A percentile compares a stretch with the other conserved stretches of the same genome.
Conservation (phyloP, 1,284 basidiomycete species). For the Meripilus lineatus region DNA sequence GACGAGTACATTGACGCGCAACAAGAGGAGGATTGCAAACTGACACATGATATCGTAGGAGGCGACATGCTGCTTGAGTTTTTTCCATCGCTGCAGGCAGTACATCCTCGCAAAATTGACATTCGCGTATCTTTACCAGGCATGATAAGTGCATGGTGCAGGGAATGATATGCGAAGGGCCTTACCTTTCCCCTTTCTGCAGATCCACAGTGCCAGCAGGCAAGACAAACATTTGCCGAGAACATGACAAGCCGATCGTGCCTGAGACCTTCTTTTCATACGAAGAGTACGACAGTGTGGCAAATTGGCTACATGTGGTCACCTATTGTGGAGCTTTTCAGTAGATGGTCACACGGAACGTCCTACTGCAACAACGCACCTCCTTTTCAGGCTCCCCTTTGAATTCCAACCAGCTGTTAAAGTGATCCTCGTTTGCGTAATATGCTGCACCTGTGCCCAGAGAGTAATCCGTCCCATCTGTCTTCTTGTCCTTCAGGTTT, state of each 20-base stretch:
- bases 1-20: neutral
- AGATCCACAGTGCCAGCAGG: constrained; percentile 11
- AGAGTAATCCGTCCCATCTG: constrained; percentile 9
- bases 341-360: too few species aligned
- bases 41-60: constrained; percentile 15
- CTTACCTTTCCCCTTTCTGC: constrained; percentile 12
- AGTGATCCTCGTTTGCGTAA: constrained; percentile 10
- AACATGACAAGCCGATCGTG: constrained; percentile 8
- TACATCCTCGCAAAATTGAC: constrained; percentile 10
- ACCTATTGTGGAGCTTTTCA: neutral
- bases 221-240: constrained; percentile 11
- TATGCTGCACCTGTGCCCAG: constrained; percentile 11
- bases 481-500: constrained; percentile 12
- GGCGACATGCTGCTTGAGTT: constrained; percentile 4
- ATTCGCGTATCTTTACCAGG: constrained; percentile 8
- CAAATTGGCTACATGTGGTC: constrained; percentile 9
- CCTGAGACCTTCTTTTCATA: constrained; percentile 8
- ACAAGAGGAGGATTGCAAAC: constrained; percentile 7
- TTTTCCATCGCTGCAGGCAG: constrained; percentile 5
- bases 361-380: constrained; percentile 9
- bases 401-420: neutral
- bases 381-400: neutral
- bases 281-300: constrained; percentile 5
- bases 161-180: neutral
- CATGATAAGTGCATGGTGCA: neutral